Conservation (phyloP, 225 moss, liverwort and hornwort species). For the Marchantia polymorpha region DNA sequence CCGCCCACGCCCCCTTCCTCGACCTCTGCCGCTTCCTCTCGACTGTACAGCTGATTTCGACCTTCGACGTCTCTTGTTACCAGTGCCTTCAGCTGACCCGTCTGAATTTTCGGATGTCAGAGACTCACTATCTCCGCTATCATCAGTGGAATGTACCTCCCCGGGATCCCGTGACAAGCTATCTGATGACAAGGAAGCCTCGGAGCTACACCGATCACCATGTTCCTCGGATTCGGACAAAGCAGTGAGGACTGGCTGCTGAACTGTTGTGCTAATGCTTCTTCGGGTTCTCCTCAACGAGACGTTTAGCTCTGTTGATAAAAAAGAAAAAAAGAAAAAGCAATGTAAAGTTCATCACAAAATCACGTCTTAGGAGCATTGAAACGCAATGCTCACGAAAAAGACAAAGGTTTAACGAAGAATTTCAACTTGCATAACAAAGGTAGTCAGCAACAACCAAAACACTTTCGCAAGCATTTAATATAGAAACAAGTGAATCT, state of each 20-base stretch:
- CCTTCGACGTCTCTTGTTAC: not conserved
- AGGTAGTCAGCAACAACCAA: not conserved
- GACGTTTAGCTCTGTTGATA: not conserved
- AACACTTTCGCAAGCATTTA: not conserved
- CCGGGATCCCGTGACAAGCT: not conserved
- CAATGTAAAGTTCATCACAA: not conserved
- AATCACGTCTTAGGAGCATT: not conserved
- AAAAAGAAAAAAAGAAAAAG: too few species aligned
- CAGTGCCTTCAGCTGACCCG: not conserved
- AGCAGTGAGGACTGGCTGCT: not conserved
- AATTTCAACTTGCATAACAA: not conserved
- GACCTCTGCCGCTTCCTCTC: not conserved
- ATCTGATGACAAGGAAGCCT: not conserved
- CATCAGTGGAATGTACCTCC: not conserved
- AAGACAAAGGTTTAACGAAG: not conserved
- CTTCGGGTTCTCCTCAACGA: not conserved
- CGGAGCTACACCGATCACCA: not conserved
- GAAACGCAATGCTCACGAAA: not conserved
- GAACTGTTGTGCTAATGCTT: not conserved
- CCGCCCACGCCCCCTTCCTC: constrained; percentile 10
- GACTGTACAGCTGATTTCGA: not conserved
- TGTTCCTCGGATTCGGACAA: not conserved
- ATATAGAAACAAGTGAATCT: not conserved
- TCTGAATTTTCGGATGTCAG: not conserved
- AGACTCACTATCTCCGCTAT: not conserved